phyloP scores from a whole-genome alignment of 768 basidiomycete species.

The Suillus sp. region DNA sequence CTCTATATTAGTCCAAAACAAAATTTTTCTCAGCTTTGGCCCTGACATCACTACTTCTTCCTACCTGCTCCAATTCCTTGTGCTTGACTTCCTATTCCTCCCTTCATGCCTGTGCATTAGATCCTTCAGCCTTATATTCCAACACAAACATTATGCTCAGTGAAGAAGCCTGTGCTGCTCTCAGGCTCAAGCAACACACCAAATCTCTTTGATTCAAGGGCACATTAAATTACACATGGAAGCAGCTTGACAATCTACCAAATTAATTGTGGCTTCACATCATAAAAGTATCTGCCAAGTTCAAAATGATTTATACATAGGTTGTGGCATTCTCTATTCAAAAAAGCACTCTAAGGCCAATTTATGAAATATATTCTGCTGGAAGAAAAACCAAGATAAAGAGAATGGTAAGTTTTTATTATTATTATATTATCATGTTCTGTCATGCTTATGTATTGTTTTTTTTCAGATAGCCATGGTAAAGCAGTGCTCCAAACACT shows the following conservation, averaged over 20 bases:
- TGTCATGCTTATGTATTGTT: neutral
- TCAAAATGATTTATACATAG: conserved; percentile 10
- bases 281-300: conserved; percentile 15
- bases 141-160: conserved; percentile 6
- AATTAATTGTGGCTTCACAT: conserved; percentile 1
- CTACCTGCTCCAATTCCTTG: too few relatives aligned
- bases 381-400: conserved; percentile 12
- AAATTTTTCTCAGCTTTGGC: too few relatives aligned
- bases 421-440: neutral
- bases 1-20: too few relatives aligned
- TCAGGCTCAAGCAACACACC: neutral
- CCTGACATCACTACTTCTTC: too few relatives aligned
- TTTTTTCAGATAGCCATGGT: conserved; percentile 4
- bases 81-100: too few relatives aligned
- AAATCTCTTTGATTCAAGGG: conserved; percentile 1
- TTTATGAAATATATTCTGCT: conserved; percentile 16
- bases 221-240: conserved; percentile 10
- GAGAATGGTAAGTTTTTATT: conserved; percentile 6
- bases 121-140: too few relatives aligned
- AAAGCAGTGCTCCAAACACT: neutral
- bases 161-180: conserved; percentile 9
- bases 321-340: neutral
- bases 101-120: too few relatives aligned
- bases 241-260: conserved; percentile 11
- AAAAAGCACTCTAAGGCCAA: conserved; percentile 9